phyloP scores from a whole-genome alignment of 1,284 basidiomycete species.

The Volvariella surrecta region DNA sequence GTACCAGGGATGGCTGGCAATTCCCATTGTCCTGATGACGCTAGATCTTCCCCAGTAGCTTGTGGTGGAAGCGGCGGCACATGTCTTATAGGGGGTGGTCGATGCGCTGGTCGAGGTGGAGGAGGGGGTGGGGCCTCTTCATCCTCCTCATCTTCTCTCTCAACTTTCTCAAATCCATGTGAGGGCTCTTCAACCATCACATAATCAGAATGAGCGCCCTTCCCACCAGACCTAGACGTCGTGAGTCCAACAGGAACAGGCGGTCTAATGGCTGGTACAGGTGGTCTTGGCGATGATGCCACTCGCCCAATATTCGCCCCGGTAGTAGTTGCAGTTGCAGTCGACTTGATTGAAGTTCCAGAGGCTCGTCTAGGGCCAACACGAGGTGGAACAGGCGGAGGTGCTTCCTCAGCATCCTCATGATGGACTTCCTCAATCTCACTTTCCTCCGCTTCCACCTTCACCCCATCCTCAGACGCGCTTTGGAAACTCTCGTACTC shows the following conservation, averaged over 20 bases:
- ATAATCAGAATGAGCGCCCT: constrained; percentile 40
- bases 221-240: constrained; percentile 12
- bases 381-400: constrained; percentile 30
- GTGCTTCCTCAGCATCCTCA: constrained; percentile 33
- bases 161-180: constrained; percentile 17
- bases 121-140: constrained; percentile 39
- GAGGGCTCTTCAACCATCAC: constrained; percentile 50
- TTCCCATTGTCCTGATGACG: constrained; percentile 42
- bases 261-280: constrained; percentile 30
- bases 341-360: too few relatives aligned
- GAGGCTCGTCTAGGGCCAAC: constrained; percentile 7
- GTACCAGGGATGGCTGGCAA: constrained; percentile 40
- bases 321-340: too few relatives aligned
- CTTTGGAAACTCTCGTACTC: constrained; percentile 36
- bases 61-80: constrained; percentile 16
- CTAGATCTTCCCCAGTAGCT: constrained; percentile 19
- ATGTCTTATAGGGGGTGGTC: constrained; percentile 15
- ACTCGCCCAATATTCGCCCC: background rate
- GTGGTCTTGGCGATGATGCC: constrained; percentile 15
- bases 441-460: constrained; percentile 57
- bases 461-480: constrained; percentile 49
- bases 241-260: constrained; percentile 25
- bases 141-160: constrained; percentile 17
- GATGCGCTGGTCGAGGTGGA: constrained; percentile 18
- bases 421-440: constrained; percentile 57